phyloP scores from a whole-genome alignment of 306 rosid species.

The Delonix regia region DNA sequence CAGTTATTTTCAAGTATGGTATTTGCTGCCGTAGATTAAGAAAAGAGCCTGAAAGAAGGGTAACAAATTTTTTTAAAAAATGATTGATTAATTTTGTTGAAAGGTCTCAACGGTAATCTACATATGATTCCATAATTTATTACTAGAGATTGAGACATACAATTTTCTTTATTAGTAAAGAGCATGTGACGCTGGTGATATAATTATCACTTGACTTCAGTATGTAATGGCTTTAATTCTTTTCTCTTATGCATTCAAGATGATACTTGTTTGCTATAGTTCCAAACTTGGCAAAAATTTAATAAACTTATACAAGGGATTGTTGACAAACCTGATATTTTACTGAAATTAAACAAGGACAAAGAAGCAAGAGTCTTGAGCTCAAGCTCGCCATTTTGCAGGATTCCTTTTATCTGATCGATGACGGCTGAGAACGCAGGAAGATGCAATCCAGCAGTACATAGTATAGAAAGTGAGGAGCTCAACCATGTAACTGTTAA shows the following conservation, averaged over 20 bases:
- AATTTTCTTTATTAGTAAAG: too few species aligned
- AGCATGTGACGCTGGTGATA: background rate
- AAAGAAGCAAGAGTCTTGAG: constrained; percentile 69
- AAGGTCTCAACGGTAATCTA: too few species aligned
- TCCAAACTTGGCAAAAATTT: background rate
- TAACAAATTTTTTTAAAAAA: too few species aligned
- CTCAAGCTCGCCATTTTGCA: constrained; percentile 56
- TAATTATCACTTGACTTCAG: background rate
- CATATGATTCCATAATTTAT: too few species aligned
- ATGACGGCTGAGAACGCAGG: constrained; percentile 56
- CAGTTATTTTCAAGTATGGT: too few species aligned
- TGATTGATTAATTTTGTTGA: too few species aligned
- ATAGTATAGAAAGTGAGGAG: constrained; percentile 46
- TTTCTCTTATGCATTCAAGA: background rate
- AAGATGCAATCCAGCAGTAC: constrained; percentile 55
- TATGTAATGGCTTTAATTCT: background rate
- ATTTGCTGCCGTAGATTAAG: too few species aligned
- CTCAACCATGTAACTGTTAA: constrained; percentile 71
- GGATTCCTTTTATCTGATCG: constrained; percentile 50
- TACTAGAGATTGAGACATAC: too few species aligned
- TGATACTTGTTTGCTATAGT: background rate
- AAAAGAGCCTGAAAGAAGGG: too few species aligned
- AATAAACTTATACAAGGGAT: background rate
- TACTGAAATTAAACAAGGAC: constrained; percentile 73
- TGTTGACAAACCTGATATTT: constrained; percentile 61